Evolutionary conservation across 208 protist genomes (phyloP), one percentile per base, ranked within the genome.

Genomic region (Leishmania tarentolae): DNA sequence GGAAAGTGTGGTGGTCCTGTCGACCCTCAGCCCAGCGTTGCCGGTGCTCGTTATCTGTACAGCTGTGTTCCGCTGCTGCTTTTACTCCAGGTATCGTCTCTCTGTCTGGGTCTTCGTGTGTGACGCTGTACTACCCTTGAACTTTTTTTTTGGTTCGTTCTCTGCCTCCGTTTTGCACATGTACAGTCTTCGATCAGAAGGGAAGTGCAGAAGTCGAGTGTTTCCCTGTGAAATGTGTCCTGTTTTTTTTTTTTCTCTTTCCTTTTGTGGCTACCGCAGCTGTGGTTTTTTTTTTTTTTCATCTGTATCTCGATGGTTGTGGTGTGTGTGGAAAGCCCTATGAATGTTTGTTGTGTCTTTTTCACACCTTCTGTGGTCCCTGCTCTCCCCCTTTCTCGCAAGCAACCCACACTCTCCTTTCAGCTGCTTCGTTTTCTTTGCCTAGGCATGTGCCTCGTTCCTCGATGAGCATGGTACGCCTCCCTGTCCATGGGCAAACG

Each of bases 391-490:
- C 53, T n/a, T 5, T 21, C 53, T 1, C 28, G 53, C 53, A 59
- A 59, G 24, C 53, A 59, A 15, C 53, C 53, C 53, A 9, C 24
- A 11, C 53, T 28, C 4, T 8, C 53, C 21, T 7, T 24, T 3
- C 19, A 8, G 1, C 53, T 59, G 11, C 53, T 59, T 59, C 53
- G 4, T 59, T 9, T 59, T 17, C 5, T 11, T 46, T 47, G 24
- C 7, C 15, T 11, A 44, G 13, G 66, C 57, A 52, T 13, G 47
- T 76, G 56, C 66, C 71, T 83, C 63, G 31, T 80, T 83, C 72
- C 21, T 79, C 84, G 24, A 59, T 1, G 1, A 28, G 24, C 53
- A 59, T 21, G 53, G 28, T 59, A 28, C 53, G 0, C 53, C 28
- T 28, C 24, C 21, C 21, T 15, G 0, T 19, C 0, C 53, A 59